These are phyloP conservation scores for Hyaloscypha bicolor DNA, from an alignment of 495 filamentous ascomycete species.

Conservation along the genomic window DNA sequence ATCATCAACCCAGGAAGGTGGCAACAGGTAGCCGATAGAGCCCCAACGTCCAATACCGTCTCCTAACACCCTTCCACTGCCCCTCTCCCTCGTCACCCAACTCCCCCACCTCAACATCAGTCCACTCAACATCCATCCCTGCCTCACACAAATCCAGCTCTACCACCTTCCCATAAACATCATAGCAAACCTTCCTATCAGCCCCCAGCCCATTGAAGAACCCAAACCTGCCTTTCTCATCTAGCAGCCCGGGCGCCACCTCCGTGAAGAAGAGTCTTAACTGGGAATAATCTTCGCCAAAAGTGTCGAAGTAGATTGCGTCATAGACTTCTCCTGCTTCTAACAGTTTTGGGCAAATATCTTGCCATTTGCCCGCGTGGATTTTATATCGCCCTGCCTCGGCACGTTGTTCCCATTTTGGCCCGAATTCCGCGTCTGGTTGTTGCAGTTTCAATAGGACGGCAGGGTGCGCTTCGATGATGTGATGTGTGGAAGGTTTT, in stretches of 20 bases:
- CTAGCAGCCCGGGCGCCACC: conserved; percentile 76
- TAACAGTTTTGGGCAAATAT: conserved; percentile 71
- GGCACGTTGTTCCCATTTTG: conserved; percentile 44
- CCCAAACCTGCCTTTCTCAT: conserved; percentile 73
- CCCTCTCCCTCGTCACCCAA: conserved; percentile 52
- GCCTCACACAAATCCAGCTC: conserved; percentile 93
- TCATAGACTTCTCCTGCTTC: conserved; percentile 75
- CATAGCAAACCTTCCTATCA: conserved; percentile 88
- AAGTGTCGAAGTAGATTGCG: conserved; percentile 97
- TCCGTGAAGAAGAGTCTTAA: conserved; percentile 88
- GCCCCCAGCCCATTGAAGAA: conserved; percentile 98
- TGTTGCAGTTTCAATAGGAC: conserved; percentile 69
- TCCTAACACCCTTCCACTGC: conserved; percentile 83
- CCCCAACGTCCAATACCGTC: conserved; percentile 85
- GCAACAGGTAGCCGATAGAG: conserved; percentile 70
- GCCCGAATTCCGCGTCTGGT: conserved; percentile 46
- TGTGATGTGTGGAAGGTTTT: conserved; percentile 72
- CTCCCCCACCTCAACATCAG: conserved; percentile 60
- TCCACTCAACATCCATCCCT: conserved; percentile 88
- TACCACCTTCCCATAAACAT: conserved; percentile 90
- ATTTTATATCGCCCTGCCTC: conserved; percentile 47
- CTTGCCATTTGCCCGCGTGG: conserved; percentile 75
- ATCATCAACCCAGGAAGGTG: conserved; percentile 37
- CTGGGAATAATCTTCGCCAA: conserved; percentile 87
- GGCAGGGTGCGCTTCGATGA: conserved; percentile 88